Conservation (phyloP, 306 rosid genomes). For the Phaseolus lunatus region DNA sequence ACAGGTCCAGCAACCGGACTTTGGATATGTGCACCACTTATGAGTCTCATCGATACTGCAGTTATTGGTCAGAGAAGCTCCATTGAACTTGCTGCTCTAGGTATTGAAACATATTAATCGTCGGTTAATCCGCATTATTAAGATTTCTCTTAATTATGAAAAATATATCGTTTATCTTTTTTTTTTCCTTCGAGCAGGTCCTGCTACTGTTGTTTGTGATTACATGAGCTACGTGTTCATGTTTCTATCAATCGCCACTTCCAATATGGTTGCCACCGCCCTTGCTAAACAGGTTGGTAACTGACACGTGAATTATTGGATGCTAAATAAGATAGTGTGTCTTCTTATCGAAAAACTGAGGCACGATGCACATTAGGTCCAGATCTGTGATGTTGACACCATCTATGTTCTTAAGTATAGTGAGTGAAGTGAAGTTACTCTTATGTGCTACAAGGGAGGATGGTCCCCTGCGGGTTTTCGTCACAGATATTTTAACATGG, state of each 20-base stretch:
- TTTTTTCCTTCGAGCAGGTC: slow-evolving; percentile 61
- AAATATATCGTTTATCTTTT: not conserved
- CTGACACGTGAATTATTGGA: not conserved
- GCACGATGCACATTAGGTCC: not conserved
- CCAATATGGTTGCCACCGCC: slow-evolving; percentile 95
- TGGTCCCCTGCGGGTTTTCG: not conserved
- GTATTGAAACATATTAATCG: slow-evolving; percentile 27
- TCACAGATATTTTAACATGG: not conserved
- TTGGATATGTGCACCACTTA: slow-evolving; percentile 86
- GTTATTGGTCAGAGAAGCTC: slow-evolving; percentile 94
- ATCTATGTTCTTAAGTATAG: not conserved
- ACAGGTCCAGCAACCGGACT: slow-evolving; percentile 84
- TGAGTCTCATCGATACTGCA: slow-evolving; percentile 91
- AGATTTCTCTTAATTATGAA: not conserved
- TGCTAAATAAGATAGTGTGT: not conserved
- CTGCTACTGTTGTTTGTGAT: slow-evolving; percentile 90
- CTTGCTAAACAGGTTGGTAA: slow-evolving; percentile 74
- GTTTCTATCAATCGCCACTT: slow-evolving; percentile 93
- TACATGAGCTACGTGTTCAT: slow-evolving; percentile 76
- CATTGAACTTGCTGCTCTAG: slow-evolving; percentile 91
- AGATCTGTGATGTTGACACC: not conserved
- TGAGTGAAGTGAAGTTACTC: slow-evolving; percentile 4
- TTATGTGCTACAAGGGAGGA: not conserved
- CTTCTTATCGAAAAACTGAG: slow-evolving; percentile 1
- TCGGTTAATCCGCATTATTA: not conserved